These are phyloP conservation scores for Sisymbrium irio DNA, from an alignment of 345 rosid species.

Conservation along the genomic window DNA sequence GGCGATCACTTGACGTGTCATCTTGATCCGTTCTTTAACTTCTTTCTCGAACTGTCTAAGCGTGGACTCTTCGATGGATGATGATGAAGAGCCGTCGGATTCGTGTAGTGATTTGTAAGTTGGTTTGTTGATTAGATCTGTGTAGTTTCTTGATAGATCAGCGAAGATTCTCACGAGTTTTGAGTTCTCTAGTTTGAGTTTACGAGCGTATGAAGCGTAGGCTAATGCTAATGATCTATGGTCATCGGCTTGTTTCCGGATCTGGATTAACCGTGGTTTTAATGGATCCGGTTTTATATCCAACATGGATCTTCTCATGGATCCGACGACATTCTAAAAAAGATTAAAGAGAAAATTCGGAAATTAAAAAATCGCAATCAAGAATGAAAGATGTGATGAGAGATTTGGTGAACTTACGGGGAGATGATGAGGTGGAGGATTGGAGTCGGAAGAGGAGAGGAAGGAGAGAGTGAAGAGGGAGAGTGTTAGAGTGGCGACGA, in stretches of 20 bases:
- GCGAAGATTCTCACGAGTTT: slow-evolving; percentile 84
- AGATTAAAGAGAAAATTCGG: neutral
- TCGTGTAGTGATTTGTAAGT: slow-evolving; percentile 55
- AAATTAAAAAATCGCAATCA: too few relatives aligned
- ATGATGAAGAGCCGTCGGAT: slow-evolving; percentile 45
- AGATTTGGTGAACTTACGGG: slow-evolving; percentile 56
- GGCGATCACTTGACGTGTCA: slow-evolving; percentile 79
- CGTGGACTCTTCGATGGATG: slow-evolving; percentile 59
- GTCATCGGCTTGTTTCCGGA: slow-evolving; percentile 97
- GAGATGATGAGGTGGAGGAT: slow-evolving; percentile 43
- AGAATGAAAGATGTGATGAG: slow-evolving; percentile 16
- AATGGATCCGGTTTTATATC: slow-evolving; percentile 86
- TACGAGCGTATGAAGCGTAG: slow-evolving; percentile 87
- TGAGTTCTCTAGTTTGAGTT: slow-evolving; percentile 92
- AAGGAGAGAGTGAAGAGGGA: slow-evolving; percentile 51
- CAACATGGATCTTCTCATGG: slow-evolving; percentile 65
- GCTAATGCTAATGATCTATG: slow-evolving; percentile 77
- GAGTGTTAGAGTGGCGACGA: slow-evolving; percentile 40
- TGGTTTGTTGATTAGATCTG: slow-evolving; percentile 79
- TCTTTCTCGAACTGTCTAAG: slow-evolving; percentile 89
- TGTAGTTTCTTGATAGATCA: slow-evolving; percentile 78
- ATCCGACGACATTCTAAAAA: slow-evolving; percentile 55
- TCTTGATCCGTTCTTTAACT: slow-evolving; percentile 87
- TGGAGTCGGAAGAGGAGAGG: slow-evolving; percentile 49
- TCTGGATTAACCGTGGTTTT: slow-evolving; percentile 84